Base-by-base conservation (phyloP, 768 basidiomycete genomes). In the Lyophyllum decastes region DNA sequence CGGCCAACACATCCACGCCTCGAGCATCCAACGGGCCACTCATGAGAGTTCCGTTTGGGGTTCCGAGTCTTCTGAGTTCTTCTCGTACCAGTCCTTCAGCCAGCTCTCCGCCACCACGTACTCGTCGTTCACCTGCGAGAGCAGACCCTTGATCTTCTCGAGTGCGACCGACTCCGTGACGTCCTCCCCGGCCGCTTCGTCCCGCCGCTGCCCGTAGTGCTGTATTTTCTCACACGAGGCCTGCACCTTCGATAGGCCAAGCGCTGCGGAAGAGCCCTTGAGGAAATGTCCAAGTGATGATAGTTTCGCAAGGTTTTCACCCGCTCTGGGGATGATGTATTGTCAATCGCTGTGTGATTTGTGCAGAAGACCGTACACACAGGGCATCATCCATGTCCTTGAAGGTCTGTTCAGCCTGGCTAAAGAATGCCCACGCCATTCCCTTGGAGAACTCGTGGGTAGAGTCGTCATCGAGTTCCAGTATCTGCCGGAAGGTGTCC, bases 251-350 rank as follows among this genome's bases (percentile, higher is more conserved):
- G 75, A 74, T 27, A 95, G 84, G 25, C 97, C 96, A 45, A 99
- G 82, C 2, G 95, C 93, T 26, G 95, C 95, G 12, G 95, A 96
- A 2, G 95, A 98, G 47, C 96, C 96, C 73, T 98, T 99, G 68
- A 98, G 86, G 75, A 92, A 99, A 74, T 99, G 96, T 0, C 95
- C 97, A 10, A 90, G 80, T 17, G 77, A 73, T 2, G 91, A 89
- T 17, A 99, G 83, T 54, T 82, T 69, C 10, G 66, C 62, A 10
- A 96, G 82, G 62, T 95, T 82, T 60, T 86, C 81, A 22, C 65
- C 70, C 38, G 65, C 65, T 60, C 91, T 93, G 70, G 49, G 4
- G 19, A 46, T 34, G 30, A 26, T 53, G 24, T 11, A 12, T 35
- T 9, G 46, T 55, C 14, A 21, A 38, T 50, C 48, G 12, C 17